phyloP scores from a whole-genome alignment of 495 filamentous ascomycete species.

The Podospora tetraspora region DNA sequence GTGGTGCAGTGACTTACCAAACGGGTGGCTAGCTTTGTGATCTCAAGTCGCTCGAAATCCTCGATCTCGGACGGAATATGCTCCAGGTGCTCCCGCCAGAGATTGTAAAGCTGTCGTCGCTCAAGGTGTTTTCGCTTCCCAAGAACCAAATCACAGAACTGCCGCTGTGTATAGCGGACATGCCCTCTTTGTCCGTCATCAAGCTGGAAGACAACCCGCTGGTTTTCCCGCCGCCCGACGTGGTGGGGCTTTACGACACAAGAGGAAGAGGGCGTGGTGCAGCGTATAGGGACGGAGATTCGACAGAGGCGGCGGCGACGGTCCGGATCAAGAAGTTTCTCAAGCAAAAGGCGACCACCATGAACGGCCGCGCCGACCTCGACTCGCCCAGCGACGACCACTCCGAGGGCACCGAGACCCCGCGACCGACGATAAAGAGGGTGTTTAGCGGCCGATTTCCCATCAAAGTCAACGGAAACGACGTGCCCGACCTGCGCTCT shows the following conservation, averaged over 20 bases:
- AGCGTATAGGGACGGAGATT: conserved; percentile 43
- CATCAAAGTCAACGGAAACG: conserved; percentile 64
- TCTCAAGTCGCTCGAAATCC: conserved; percentile 79
- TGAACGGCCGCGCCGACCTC: conserved; percentile 47
- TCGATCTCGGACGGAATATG: conserved; percentile 85
- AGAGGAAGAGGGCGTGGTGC: conserved; percentile 40
- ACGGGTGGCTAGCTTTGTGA: conserved; percentile 55
- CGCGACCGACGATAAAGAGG: conserved; percentile 64
- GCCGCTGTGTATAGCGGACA: conserved; percentile 77
- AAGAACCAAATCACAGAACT: conserved; percentile 81
- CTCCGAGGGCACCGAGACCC: conserved; percentile 66
- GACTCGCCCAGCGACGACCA: conserved; percentile 61
- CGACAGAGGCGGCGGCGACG: conserved; percentile 62
- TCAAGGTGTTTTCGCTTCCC: conserved; percentile 73
- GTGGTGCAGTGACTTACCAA: conserved; percentile 13
- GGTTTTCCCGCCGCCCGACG: conserved; percentile 58
- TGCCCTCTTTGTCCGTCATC: conserved; percentile 79
- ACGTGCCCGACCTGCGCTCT: conserved; percentile 54
- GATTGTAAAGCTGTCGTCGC: conserved; percentile 67
- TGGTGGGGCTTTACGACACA: conserved; percentile 45
- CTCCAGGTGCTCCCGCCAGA: conserved; percentile 71
- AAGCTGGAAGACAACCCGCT: conserved; percentile 86
- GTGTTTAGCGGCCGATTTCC: conserved; percentile 76
- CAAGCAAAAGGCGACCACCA: conserved; percentile 48
- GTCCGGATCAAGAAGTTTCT: conserved; percentile 72